Base-by-base conservation (phyloP, 1,284 basidiomycete genomes). In the Moesziomyces globuligerus region DNA sequence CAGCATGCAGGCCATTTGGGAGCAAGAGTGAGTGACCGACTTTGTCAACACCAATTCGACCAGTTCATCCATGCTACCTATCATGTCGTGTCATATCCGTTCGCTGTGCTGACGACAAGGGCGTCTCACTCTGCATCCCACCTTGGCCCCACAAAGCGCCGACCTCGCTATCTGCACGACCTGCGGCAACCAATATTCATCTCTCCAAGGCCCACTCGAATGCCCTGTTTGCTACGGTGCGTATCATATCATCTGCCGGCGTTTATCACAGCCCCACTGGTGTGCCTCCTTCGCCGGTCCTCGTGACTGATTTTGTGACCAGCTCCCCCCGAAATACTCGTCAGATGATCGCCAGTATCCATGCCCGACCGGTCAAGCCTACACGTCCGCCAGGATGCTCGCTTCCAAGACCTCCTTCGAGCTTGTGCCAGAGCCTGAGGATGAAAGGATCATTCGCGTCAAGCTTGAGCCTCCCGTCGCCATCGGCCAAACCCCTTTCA, bases 121-220 rank as follows among this genome's bases (percentile, higher is more conserved):
- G 32, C 32, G 10, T 34, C 17, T 7, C 32, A 17, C 32, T 34
- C 1, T 34, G 32, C 32, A 6, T 13, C 5, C 32, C 15, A 17
- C 32, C 32, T 34, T 20, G 38, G 34, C 36, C 17, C n/a, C 24
- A 28, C 54, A 40, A 23, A 54, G 55, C 44, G 62, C 62, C 28
- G 56, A 66, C 37, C 62, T 66, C 28, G 62, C 62, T n/a, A 48
- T 66, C 13, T 66, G 62, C 48, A 55, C 56, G 2, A 66, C 62
- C 20, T 66, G 62, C 40, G 62, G 62, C 11, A 59, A 47, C 44
- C 56, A 59, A 32, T 66, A 37, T 15, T 59, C 62, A 3, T 48
- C 56, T 17, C 7, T 37, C 7, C 32, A 43, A n/a, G 62, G 56
- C 7, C 62, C 62, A 2, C 21, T 36, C n/a, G 56, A 59, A n/a